Evolutionary conservation across 768 basidiomycete genomes (phyloP), one percentile per base, ranked within the genome.

Genomic region (Auriscalpium microsporum): DNA sequence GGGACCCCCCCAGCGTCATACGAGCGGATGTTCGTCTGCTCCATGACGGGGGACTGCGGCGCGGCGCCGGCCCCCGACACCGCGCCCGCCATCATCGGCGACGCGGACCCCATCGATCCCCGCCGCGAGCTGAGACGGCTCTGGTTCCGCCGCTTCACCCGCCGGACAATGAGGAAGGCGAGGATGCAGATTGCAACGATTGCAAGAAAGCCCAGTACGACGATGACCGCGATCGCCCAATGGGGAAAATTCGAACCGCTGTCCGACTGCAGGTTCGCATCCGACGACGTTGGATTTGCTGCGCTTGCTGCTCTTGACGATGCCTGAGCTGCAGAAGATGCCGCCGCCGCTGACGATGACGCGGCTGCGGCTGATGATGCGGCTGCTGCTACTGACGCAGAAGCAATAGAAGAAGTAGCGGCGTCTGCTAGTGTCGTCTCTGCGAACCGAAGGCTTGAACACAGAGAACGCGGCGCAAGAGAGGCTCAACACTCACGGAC

Each of bases 181-280:
- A 90, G 78, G 50, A 86, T 68, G 60, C 84, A 81, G 6, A 80
- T 73, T 13, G 86, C 82, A 45, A 82, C 77, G 58, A 93, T 83
- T 54, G 91, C 90, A 57, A 93, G 75, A 71, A 92, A 86, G 23
- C 90, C 91, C 23, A 94, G 80, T 44, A 94, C 79, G 48, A 86
- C 86, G 52, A 94, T 89, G 60, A 94, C 86, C 52, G 94, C 90
- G 64, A 94, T 94, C 10, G 89, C 93, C 92, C 90, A 94, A 65
- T 81, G 82, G 9, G 90, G 92, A 66, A 93, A 93, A 37, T 73
- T 62, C 14, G 75, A 65, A 54, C 59, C 65, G 50, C 64, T 54
- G 16, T 64, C 57, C 50, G 65, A 61, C 66, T 87, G 87, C 19
- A 88, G 74, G 58, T 63, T 64, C 34, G 65, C 65, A 35, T 61